These are phyloP conservation scores for Protomyces gravidus DNA, from an alignment of 1,139 yeast species.

Conservation along the genomic window DNA sequence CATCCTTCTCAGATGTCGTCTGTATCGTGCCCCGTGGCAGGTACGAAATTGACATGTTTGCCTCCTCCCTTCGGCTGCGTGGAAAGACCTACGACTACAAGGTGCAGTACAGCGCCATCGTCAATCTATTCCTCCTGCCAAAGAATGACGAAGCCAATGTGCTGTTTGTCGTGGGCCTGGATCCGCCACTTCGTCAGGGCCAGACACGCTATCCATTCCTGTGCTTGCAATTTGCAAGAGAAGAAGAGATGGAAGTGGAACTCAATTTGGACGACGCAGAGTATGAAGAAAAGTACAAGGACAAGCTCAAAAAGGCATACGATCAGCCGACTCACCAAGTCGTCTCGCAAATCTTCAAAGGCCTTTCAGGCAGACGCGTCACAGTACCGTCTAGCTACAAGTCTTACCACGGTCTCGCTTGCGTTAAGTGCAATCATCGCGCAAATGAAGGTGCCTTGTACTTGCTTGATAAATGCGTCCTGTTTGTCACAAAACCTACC, in stretches of 20 bases:
- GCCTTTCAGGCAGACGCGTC: constrained; percentile 80
- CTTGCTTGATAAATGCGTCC: constrained; percentile 82
- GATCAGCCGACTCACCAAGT: constrained; percentile 83
- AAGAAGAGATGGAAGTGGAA: constrained; percentile 88
- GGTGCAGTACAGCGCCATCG: constrained; percentile 83
- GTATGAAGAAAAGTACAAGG: constrained; percentile 62
- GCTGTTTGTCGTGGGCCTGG: constrained; percentile 79
- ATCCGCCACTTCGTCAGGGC: constrained; percentile 92
- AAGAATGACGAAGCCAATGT: constrained; percentile 93
- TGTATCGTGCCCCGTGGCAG: constrained; percentile 95
- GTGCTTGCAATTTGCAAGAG: constrained; percentile 80
- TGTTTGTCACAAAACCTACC: constrained; percentile 92
- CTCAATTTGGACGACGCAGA: constrained; percentile 70
- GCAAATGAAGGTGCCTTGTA: constrained; percentile 93
- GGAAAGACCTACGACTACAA: constrained; percentile 98
- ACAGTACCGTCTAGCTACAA: constrained; percentile 65
- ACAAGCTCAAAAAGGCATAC: constrained; percentile 66
- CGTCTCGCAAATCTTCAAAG: constrained; percentile 82
- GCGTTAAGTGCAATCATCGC: constrained; percentile 84
- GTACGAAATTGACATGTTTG: constrained; percentile 92
- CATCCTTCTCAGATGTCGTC: constrained; percentile 82
- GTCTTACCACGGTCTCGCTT: constrained; percentile 55
- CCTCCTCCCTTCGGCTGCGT: constrained; percentile 79
- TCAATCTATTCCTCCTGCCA: constrained; percentile 84
- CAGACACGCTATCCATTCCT: constrained; percentile 93